These are phyloP conservation scores for Neurospora crassa DNA, from an alignment of 2,329 filamentous ascomycete genomes.

Conservation along the genomic window DNA sequence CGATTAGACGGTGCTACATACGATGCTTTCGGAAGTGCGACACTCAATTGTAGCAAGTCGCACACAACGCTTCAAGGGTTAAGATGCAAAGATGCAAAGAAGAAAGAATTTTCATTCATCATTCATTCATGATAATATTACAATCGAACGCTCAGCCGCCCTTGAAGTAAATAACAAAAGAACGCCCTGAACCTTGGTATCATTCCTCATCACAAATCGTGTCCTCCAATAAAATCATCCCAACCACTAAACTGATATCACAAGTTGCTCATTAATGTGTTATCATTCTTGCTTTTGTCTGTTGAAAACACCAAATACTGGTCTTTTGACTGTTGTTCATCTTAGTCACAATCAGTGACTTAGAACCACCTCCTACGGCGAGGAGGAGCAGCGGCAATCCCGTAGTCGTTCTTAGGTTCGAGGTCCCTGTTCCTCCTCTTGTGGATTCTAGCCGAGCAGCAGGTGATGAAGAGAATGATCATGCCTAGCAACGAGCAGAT, in stretches of 20 bases:
- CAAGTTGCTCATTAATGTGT: neutral
- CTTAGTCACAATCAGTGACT: neutral
- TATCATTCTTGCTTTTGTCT: neutral
- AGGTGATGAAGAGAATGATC: slow-evolving; percentile 50
- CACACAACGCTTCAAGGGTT: neutral
- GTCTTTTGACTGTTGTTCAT: neutral
- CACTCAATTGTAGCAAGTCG: neutral
- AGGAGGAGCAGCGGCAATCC: slow-evolving; percentile 3
- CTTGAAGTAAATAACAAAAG: neutral
- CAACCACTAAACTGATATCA: neutral
- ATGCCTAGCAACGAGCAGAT: slow-evolving; percentile 45
- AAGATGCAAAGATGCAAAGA: neutral
- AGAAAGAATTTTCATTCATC: neutral
- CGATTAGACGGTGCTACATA: neutral
- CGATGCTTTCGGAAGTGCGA: no score
- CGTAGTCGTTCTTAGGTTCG: slow-evolving; percentile 8
- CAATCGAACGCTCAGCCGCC: neutral
- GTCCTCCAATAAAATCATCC: neutral
- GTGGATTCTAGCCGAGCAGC: slow-evolving; percentile 42
- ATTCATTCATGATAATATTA: neutral
- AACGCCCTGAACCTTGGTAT: neutral
- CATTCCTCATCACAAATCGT: neutral
- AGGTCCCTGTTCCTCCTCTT: slow-evolving; percentile 11
- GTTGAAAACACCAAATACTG: neutral
- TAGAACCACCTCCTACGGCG: slow-evolving; percentile 6